Evolutionary conservation across 192 early-diverging fungal species (phyloP).

Genomic region (Pecoramyces ruminantium): DNA sequence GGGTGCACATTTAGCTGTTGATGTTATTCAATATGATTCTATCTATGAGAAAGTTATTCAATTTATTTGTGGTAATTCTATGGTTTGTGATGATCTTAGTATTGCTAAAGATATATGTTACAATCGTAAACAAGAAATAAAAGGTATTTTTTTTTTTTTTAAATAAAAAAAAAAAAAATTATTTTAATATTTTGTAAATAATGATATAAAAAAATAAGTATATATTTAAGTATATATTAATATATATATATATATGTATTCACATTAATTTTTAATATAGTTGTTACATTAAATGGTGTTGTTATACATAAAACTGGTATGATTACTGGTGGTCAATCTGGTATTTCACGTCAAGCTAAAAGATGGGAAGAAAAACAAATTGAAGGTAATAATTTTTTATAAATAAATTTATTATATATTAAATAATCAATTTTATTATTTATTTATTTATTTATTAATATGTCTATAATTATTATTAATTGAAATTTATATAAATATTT

Average conservation of each 20-base stretch:
- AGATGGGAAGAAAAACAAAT: conserved; percentile 82
- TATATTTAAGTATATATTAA: no score
- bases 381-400: conserved; percentile 41
- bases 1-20: conserved; percentile 81
- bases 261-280: conserved; percentile 10
- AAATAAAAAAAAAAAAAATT: neutral
- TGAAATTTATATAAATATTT: no score
- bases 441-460: no score
- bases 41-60: conserved; percentile 55
- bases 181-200: no score
- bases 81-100: conserved; percentile 77
- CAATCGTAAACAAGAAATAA: conserved; percentile 62
- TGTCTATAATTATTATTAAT: no score
- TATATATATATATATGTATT: no score
- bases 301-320: conserved; percentile 91
- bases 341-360: conserved; percentile 14
- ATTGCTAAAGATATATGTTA: conserved; percentile 77
- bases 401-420: no score
- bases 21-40: conserved; percentile 75
- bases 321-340: conserved; percentile 57
- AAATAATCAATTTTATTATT: no score
- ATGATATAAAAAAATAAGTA: no score
- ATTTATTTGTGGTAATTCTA: conserved; percentile 79
- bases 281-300: conserved; percentile 82
- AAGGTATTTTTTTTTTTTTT: conserved; percentile 24